phyloP scores from a whole-genome alignment of 768 basidiomycete species.

The Phanerochaete carnosa region DNA sequence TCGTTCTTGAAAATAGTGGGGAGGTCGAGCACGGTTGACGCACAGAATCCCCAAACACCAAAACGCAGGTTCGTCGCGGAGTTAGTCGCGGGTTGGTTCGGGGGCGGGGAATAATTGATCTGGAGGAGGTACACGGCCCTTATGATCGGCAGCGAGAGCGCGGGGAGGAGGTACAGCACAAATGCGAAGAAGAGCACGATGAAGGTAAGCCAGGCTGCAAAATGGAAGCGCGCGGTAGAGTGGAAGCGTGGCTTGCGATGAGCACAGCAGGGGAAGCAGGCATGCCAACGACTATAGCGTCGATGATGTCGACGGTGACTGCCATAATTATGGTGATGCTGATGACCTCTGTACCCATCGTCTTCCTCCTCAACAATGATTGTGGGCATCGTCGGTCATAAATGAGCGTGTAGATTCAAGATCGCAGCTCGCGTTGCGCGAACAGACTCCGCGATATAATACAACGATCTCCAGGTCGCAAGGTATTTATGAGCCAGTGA shows the following conservation, averaged over 20 bases:
- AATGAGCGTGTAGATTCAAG: not conserved
- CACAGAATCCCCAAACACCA: conserved; percentile 85
- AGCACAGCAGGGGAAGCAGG: conserved; percentile 8
- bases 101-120: conserved; percentile 36
- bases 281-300: conserved; percentile 2
- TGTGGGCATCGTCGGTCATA: conserved; percentile 2
- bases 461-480: not conserved
- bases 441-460: not conserved
- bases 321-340: not conserved
- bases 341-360: conserved; percentile 4
- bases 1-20: conserved; percentile 37
- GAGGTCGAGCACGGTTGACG: conserved; percentile 35
- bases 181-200: conserved; percentile 56
- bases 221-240: conserved; percentile 31
- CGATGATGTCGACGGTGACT: not conserved
- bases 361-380: conserved; percentile 12
- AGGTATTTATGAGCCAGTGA: not conserved
- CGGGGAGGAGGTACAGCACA: conserved; percentile 73
- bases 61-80: conserved; percentile 62
- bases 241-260: conserved; percentile 5
- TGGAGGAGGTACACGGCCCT: conserved; percentile 61
- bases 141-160: conserved; percentile 72
- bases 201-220: conserved; percentile 45
- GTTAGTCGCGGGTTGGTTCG: conserved; percentile 38
- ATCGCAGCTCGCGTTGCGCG: not conserved